These are phyloP conservation scores for Piloderma croceum DNA, from an alignment of 768 basidiomycete species.

Conservation along the genomic window DNA sequence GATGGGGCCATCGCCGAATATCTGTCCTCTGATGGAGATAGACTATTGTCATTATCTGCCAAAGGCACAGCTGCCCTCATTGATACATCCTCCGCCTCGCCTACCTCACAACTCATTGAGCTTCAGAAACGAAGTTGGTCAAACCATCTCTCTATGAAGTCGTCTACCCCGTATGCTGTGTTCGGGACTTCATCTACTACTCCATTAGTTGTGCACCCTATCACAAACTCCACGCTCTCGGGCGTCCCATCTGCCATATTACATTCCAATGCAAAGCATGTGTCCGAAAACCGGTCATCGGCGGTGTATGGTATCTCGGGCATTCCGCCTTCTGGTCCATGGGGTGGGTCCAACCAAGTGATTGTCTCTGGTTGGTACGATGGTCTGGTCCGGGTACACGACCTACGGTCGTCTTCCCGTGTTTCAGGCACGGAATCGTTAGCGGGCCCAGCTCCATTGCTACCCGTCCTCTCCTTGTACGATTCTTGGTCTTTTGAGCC, in stretches of 20 bases:
- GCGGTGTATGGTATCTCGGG: conserved; percentile 71
- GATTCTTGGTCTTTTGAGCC: conserved; percentile 71
- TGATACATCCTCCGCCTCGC: conserved; percentile 18
- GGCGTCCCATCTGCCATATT: conserved; percentile 45
- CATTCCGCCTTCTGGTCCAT: conserved; percentile 56
- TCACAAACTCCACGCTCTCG: conserved; percentile 44
- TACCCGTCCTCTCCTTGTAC: conserved; percentile 52
- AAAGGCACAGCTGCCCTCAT: conserved; percentile 43
- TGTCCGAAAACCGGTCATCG: conserved; percentile 24
- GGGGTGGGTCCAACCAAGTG: conserved; percentile 67
- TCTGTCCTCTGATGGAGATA: conserved; percentile 40
- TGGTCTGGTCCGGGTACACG: conserved; percentile 66
- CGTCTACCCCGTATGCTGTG: conserved; percentile 55
- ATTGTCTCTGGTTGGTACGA: conserved; percentile 82
- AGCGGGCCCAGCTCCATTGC: conserved; percentile 32
- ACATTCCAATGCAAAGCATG: conserved; percentile 28
- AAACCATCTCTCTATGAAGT: conserved; percentile 47
- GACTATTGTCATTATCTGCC: conserved; percentile 54
- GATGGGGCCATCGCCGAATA: conserved; percentile 50
- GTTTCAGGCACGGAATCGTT: conserved; percentile 8
- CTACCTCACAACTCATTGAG: conserved; percentile 30
- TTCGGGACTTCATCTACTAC: conserved; percentile 59
- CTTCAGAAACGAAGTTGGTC: conserved; percentile 58
- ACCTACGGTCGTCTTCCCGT: conserved; percentile 49
- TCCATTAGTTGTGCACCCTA: conserved; percentile 53